Percentiles rank a stretch among this genome's conserved stretches.
Conservation (phyloP, 2,329 filamentous ascomycete species). For the Leptographium flavum region DNA sequence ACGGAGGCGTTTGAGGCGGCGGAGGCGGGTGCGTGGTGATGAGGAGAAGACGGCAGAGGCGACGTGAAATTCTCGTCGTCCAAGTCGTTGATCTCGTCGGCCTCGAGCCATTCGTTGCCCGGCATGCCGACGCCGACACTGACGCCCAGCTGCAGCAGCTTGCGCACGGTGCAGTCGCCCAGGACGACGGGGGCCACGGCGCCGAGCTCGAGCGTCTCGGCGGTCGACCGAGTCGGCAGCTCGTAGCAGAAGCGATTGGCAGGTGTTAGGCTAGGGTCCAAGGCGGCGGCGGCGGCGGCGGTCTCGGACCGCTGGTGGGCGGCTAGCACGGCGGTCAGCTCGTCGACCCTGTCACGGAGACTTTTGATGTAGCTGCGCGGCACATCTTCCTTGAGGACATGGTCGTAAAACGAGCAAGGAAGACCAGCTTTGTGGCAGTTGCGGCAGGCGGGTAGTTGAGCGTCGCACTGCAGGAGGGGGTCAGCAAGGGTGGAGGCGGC, state of each 20-base stretch:
- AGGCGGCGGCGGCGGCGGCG: not conserved
- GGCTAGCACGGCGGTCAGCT: not conserved
- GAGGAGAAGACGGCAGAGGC: not conserved
- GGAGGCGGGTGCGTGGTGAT: not conserved
- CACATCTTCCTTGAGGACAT: not conserved
- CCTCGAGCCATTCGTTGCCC: not conserved
- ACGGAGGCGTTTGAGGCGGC: not conserved
- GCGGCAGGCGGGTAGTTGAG: slow-evolving; percentile 1
- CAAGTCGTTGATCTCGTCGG: not conserved
- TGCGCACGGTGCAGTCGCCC: slow-evolving; percentile 2
- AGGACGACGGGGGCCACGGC: not conserved
- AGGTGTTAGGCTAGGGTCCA: no score
- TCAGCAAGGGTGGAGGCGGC: not conserved
- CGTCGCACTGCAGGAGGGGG: not conserved
- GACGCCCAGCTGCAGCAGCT: slow-evolving; percentile 1
- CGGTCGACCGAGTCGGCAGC: not conserved
- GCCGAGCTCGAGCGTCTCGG: not conserved
- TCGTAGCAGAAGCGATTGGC: not conserved
- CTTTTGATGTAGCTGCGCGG: slow-evolving; percentile 4
- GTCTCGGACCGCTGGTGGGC: not conserved
- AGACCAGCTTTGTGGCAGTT: slow-evolving; percentile 2
- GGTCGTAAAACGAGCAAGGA: slow-evolving; percentile 1
- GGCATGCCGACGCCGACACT: not conserved
- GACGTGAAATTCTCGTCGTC: not conserved
- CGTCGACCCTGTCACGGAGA: slow-evolving; percentile 1